Conservation (phyloP, 2,329 filamentous ascomycete species). For the Penicillium brasilianum region DNA sequence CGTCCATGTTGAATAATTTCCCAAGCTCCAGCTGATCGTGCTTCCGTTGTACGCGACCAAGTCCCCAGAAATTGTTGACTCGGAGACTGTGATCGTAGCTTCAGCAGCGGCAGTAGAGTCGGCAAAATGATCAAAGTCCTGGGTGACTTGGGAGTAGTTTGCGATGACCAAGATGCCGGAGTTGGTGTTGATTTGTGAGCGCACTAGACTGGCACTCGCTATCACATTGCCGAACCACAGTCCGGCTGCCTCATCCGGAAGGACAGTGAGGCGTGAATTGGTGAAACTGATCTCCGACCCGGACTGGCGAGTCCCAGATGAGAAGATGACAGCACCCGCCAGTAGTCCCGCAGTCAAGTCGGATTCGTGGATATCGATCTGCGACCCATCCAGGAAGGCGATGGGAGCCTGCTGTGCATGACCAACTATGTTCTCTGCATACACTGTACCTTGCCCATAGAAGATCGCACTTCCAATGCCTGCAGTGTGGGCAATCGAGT, state of each 20-base stretch:
- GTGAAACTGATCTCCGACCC: slow-evolving; percentile 3
- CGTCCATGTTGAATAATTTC: slow-evolving; percentile 7
- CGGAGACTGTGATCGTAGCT: slow-evolving; percentile 6
- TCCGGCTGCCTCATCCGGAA: neutral
- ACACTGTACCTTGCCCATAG: slow-evolving; percentile 11
- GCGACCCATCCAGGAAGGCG: slow-evolving; percentile 10
- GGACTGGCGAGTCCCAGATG: slow-evolving; percentile 3
- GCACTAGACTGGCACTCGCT: slow-evolving; percentile 4
- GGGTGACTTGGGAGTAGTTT: slow-evolving; percentile 16
- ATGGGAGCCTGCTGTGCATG: slow-evolving; percentile 9
- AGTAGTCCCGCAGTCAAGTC: slow-evolving; percentile 13
- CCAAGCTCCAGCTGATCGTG: slow-evolving; percentile 10
- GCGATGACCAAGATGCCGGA: slow-evolving; percentile 15
- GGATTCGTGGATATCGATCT: slow-evolving; percentile 8
- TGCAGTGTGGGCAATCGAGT: slow-evolving; percentile 11
- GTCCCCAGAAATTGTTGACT: slow-evolving; percentile 4
- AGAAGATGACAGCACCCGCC: slow-evolving; percentile 13
- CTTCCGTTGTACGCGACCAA: slow-evolving; percentile 16
- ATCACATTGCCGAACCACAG: slow-evolving; percentile 17
- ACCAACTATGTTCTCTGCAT: slow-evolving; percentile 9
- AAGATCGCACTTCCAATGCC: slow-evolving; percentile 15
- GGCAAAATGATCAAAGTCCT: slow-evolving; percentile 15
- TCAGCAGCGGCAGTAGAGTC: slow-evolving; percentile 11
- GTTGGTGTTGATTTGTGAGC: slow-evolving; percentile 8
- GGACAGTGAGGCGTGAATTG: neutral